Base-by-base conservation (phyloP, 371 early-diverging fungal genomes). In the Mortierella sp. region DNA sequence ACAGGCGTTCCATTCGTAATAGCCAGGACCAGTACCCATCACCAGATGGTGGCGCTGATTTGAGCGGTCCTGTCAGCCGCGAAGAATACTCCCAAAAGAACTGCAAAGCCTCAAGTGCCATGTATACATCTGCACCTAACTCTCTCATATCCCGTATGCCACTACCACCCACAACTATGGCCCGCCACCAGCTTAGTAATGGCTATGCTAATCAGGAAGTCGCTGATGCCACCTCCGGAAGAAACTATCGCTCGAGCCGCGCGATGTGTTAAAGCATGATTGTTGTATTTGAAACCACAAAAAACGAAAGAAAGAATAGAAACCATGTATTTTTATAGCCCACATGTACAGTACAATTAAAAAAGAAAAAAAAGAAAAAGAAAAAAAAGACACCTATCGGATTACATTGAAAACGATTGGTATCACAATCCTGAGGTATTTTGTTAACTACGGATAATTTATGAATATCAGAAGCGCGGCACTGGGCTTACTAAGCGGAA, bases 11-110 rank as follows among this genome's bases (percentile, higher is more conserved):
- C 0, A 71, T 68, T 24, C 81, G 72, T 55, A 68, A 65, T 53
- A 70, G 57, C 50, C 71, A 75, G 24, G 72, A 75, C 48, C 81
- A 81, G 55, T 81, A 81, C 43, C 81, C 81, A 9, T 81, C 81
- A 0, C 81, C 81, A 3, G 81, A 80, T 43, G 64, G 72, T 50
- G 75, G 70, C 19, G 50, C 62, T n/a, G 78, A 77, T 43, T 28
- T 61, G 57, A 53, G 38, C 21, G 48, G 63, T 8, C 28, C 22
- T 1, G 32, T 32, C 15, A 32, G 28, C 10, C 9, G 32, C 28
- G 61, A 62, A 24, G 63, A 28, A 58, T n/a, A 45, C 3, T 19
- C 70, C 3, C 65, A 69, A 32, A 74, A 74, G 52, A 10, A 45
- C 8, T 69, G 75, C 69, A 65, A 60, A 60, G 67, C 65, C 6